Evolutionary conservation across 225 moss, liverwort and hornwort genomes (phyloP).

Genomic region (Polytrichum formosum): DNA sequence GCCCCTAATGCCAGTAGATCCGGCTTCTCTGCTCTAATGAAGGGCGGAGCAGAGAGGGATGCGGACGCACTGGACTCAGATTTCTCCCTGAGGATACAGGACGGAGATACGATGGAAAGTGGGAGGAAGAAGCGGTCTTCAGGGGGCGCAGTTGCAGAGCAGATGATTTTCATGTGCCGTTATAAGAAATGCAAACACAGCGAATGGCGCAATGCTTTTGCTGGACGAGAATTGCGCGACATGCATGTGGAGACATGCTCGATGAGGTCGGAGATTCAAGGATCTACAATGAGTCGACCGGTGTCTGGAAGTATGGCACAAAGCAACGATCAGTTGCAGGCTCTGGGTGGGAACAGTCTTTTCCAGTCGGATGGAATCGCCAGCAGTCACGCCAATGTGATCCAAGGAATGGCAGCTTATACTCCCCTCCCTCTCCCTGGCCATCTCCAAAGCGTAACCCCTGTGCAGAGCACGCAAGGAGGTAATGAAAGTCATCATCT

Average conservation of each 20-base stretch:
- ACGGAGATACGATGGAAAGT: constrained; percentile 49
- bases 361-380: constrained; percentile 41
- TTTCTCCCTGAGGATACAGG: constrained; percentile 53
- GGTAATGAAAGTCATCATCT: constrained; percentile 43
- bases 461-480: constrained; percentile 42
- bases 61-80: constrained; percentile 62
- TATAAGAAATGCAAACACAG: constrained; percentile 61
- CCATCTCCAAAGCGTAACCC: constrained; percentile 39
- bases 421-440: constrained; percentile 34
- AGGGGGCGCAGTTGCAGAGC: constrained; percentile 44
- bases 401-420: constrained; percentile 32
- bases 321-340: constrained; percentile 22
- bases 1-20: constrained; percentile 51
- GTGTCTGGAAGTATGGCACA: constrained; percentile 12
- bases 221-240: constrained; percentile 62
- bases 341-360: constrained; percentile 28
- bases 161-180: constrained; percentile 70
- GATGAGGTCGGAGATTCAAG: constrained; percentile 36
- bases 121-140: constrained; percentile 43
- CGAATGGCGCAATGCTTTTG: constrained; percentile 78
- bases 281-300: constrained; percentile 20
- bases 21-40: constrained; percentile 26
- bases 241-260: constrained; percentile 61
- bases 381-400: constrained; percentile 23
- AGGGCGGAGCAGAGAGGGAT: constrained; percentile 37